These are phyloP conservation scores for Phaeosphaeria sp. DNA, from an alignment of 2,329 filamentous ascomycete genomes.

Conservation along the genomic window DNA sequence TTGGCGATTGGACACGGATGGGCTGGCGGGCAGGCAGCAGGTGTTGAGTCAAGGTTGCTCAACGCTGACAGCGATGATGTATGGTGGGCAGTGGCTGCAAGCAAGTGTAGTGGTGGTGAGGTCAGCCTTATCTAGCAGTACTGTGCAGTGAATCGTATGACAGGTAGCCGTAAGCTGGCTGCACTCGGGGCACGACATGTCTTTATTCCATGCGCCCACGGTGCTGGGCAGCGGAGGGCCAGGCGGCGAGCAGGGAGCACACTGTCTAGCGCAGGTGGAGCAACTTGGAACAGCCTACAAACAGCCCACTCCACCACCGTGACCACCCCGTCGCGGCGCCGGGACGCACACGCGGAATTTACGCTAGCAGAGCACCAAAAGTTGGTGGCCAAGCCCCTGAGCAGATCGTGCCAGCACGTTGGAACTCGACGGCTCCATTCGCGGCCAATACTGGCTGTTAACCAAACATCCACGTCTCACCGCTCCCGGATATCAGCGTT, in stretches of 20 bases:
- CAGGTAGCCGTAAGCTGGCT: conserved; percentile 15
- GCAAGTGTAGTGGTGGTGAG: conserved; percentile 18
- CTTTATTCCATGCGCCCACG: conserved; percentile 38
- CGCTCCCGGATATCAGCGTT: conserved; percentile 23
- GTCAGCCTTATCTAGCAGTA: conserved; percentile 33
- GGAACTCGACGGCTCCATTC: conserved; percentile 20
- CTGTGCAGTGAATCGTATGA: conserved; percentile 15
- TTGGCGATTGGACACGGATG: conserved; percentile 18
- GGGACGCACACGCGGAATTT: conserved; percentile 41
- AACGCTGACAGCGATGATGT: conserved; percentile 3
- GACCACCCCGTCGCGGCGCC: conserved; percentile 37
- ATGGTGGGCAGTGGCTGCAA: not conserved
- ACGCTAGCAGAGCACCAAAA: conserved; percentile 34
- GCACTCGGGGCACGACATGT: conserved; percentile 23
- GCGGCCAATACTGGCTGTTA: conserved; percentile 15
- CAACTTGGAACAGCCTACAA: conserved; percentile 20
- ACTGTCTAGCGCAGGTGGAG: conserved; percentile 28
- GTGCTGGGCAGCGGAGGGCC: conserved; percentile 35
- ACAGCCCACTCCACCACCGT: conserved; percentile 27
- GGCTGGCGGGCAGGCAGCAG: conserved; percentile 18
- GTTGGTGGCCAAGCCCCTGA: conserved; percentile 35
- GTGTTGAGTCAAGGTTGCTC: conserved; percentile 10
- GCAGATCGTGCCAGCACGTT: conserved; percentile 37
- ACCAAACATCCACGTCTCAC: conserved; percentile 25
- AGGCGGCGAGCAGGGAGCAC: conserved; percentile 27